phyloP scores from a whole-genome alignment of 2,329 filamentous ascomycete species.

The Aspergillus fructus region DNA sequence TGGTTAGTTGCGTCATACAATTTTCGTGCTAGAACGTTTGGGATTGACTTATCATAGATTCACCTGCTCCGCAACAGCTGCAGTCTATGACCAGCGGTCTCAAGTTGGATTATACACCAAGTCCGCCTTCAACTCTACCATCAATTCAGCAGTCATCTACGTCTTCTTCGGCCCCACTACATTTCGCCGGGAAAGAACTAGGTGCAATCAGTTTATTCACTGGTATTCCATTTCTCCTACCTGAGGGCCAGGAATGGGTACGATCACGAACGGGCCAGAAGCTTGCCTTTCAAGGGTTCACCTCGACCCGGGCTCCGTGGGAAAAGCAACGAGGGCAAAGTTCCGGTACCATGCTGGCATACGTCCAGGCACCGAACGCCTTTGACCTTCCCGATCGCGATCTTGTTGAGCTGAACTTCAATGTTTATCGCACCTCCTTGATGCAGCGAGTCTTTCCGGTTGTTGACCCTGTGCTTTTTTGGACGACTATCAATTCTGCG shows the following conservation, averaged over 20 bases:
- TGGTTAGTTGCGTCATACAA: conserved; percentile 16
- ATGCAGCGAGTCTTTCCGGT: conserved; percentile 51
- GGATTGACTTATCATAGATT: conserved; percentile 11
- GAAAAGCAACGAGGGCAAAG: conserved; percentile 32
- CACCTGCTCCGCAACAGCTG: conserved; percentile 17
- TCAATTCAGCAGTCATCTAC: conserved; percentile 16
- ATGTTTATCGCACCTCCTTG: conserved; percentile 33
- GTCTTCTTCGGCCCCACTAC: conserved; percentile 39
- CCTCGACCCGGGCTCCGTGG: conserved; percentile 32
- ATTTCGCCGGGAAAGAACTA: conserved; percentile 50
- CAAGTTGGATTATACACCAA: neutral
- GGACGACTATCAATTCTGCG: conserved; percentile 46
- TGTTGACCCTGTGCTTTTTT: conserved; percentile 49
- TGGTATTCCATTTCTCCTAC: conserved; percentile 52
- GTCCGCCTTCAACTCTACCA: neutral
- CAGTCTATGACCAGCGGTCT: neutral
- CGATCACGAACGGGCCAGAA: conserved; percentile 45
- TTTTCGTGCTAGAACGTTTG: neutral
- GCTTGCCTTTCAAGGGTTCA: conserved; percentile 30
- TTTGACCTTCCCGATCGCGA: conserved; percentile 39
- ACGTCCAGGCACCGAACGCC: conserved; percentile 18
- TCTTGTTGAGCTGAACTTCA: conserved; percentile 32
- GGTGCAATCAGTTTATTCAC: conserved; percentile 49
- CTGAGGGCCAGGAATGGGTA: conserved; percentile 51
- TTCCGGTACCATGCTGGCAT: conserved; percentile 21